Conservation (phyloP, 306 rosid genomes). For the Nissolia schottii region DNA sequence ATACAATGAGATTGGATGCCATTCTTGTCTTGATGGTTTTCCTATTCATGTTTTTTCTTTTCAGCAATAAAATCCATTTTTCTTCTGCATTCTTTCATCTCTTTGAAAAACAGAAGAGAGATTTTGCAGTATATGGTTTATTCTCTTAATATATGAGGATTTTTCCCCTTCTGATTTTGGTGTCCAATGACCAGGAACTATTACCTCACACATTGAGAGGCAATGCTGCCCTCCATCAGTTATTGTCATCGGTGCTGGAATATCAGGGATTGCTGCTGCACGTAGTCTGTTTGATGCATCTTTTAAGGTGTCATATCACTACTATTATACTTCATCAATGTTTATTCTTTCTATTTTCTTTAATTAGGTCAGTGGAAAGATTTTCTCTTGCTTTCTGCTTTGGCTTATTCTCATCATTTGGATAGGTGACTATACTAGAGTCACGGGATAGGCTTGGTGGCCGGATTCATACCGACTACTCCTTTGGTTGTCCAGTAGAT, state of each 20-base stretch:
- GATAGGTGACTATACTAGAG: slow-evolving; percentile 68
- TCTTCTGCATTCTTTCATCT: not conserved
- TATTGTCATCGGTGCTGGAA: slow-evolving; percentile 83
- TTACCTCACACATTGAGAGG: slow-evolving; percentile 36
- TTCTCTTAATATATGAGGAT: not conserved
- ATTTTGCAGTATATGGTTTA: slow-evolving; percentile 11
- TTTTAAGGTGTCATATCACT: slow-evolving; percentile 45
- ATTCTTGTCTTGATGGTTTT: not conserved
- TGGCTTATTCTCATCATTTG: slow-evolving; percentile 21
- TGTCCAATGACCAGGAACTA: slow-evolving; percentile 32
- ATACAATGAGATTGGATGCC: not conserved
- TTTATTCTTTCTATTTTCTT: not conserved
- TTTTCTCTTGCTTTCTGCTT: slow-evolving; percentile 14
- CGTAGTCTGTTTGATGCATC: slow-evolving; percentile 74
- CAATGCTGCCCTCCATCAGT: slow-evolving; percentile 53
- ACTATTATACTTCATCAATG: not conserved
- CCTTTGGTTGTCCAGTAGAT: slow-evolving; percentile 85
- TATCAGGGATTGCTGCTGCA: slow-evolving; percentile 81
- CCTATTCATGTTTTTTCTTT: not conserved
- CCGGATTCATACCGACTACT: slow-evolving; percentile 74
- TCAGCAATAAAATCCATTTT: not conserved
- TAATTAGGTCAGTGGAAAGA: not conserved
- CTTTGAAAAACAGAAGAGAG: not conserved
- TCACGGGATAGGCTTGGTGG: slow-evolving; percentile 86
- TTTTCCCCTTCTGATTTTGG: slow-evolving; percentile 21